Percentiles rank a stretch among this genome's conserved stretches.
Conservation (phyloP, 139 green algal genomes). For the Chlamydomonas incerta region DNA sequence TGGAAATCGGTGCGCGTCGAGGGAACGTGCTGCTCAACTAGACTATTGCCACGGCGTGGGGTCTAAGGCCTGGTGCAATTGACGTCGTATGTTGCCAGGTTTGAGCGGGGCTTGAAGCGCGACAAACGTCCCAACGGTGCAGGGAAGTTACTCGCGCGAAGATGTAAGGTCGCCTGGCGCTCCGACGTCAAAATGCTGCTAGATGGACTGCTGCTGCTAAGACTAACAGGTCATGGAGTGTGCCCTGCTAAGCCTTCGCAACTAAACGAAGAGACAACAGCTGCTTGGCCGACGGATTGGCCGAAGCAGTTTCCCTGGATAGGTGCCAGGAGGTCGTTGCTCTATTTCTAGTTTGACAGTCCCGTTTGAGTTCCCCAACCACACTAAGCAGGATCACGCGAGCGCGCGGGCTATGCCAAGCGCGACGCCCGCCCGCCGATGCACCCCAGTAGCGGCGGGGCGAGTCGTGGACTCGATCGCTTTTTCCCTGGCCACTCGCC, state of each 20-base stretch:
- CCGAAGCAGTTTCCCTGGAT: conserved; percentile 3
- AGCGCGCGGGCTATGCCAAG: no score
- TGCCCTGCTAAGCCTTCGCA: neutral
- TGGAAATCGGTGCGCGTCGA: no score
- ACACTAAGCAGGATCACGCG: no score
- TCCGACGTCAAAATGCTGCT: neutral
- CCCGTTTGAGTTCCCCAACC: no score
- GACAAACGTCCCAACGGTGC: conserved; percentile 3
- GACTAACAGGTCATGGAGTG: conserved; percentile 1
- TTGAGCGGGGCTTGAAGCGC: neutral
- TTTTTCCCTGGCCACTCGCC: no score
- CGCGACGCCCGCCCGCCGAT: no score
- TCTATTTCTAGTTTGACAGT: neutral
- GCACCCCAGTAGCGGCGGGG: no score
- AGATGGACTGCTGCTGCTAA: neutral
- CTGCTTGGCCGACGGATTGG: conserved; percentile 29
- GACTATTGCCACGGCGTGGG: no score
- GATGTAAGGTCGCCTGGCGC: neutral
- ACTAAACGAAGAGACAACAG: neutral
- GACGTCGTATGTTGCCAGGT: no score
- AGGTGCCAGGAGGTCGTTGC: neutral
- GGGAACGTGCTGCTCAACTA: no score
- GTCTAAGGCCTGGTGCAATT: no score
- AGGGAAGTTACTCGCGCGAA: conserved; percentile 21
- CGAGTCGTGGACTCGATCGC: no score